Evolutionary conservation across 768 basidiomycete genomes (phyloP), one percentile per base, ranked within the genome.

Genomic region (Tulasnella sp.): DNA sequence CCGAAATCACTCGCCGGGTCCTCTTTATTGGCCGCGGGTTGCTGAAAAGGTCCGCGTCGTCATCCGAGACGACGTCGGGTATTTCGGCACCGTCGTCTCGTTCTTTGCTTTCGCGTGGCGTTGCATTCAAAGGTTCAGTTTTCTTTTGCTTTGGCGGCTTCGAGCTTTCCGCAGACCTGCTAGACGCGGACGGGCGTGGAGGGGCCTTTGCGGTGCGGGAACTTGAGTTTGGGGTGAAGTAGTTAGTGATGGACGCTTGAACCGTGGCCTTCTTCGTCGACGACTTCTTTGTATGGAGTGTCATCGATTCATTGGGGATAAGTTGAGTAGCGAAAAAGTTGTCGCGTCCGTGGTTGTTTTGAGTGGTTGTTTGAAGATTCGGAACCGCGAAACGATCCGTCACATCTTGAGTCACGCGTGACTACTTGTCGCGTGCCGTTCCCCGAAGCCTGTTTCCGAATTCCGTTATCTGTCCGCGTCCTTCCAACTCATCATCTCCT

Each of bases 261-360:
- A 55, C 51, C 7, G 46, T 48, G n/a, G 73, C 29, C 39, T 44
- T 74, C 44, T 44, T 74, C 46, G 26, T 48, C 44, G 44, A 55
- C 44, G 44, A 55, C 16, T 74, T 74, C 46, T 37, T 74, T 74
- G 73, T 18, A 42, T 44, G 73, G 40, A 44, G 39, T 23, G 51
- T 74, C 40, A 40, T 48, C 32, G 44, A 35, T 44, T 74, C 32
- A 42, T 48, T 11, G 32, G 39, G 46, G 9, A 42, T 13, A 29
- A 16, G 61, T 67, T 67, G n/a, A 44, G 73, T 74, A 74, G 40
- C 46, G 73, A 74, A 74, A 29, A 74, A 74, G 29, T 26, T 61
- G 57, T 48, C 20, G 46, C 46, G 23, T n/a, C 23, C 57, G 57
- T 26, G 57, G 15, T 67, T 51, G n/a, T 67, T 67, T 67, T 67